Base-by-base conservation (phyloP, 2,329 filamentous ascomycete species). In the Aspergillus neoniger region DNA sequence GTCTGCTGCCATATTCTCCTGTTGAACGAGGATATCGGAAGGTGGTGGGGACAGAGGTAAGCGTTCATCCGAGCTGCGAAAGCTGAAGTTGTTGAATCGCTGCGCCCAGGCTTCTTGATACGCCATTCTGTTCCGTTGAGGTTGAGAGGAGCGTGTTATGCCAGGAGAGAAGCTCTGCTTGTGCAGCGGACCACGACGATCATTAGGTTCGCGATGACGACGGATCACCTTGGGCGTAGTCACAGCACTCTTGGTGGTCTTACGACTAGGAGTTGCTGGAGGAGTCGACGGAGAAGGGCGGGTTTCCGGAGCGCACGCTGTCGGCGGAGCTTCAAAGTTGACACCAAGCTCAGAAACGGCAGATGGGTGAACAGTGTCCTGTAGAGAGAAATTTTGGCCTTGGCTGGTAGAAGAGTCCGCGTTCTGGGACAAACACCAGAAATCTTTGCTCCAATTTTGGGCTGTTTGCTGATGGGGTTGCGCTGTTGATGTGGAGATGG, bases 401-500 rank as follows among this genome's bases (percentile, higher is more conserved):
- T 70, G 69, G 55, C 70, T 68, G 44, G 57, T 63, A 55, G 68
- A 64, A 36, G 60, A 75, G 65, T 77, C 75, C 69, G 80, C 76
- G 70, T 82, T 82, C 71, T 83, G 80, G 71, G 82, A 77, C 68
- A 83, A 70, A 68, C 78, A 79, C 73, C 79, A 81, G 63, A 82
- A 72, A 68, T 82, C 83, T 72, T 82, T 80, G 65, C 79, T 79
- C 83, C 84, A 86, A 71, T 82, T 79, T 69, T 81, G 79, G 59
- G 80, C 74, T 63, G 78, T 74, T 36, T 36, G 32, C 68, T 73
- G 70, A 63, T 72, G 74, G 68, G 77, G 74, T 52, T 70, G 73
- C 66, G 77, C 32, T 36, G 32, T 77, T 15, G 74, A 67, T 56
- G 79, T 80, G 76, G 81, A 76, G 72, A 80, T 79, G 67, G 80